phyloP scores from a whole-genome alignment of 495 filamentous ascomycete species.

The Lophiotrema nucula region DNA sequence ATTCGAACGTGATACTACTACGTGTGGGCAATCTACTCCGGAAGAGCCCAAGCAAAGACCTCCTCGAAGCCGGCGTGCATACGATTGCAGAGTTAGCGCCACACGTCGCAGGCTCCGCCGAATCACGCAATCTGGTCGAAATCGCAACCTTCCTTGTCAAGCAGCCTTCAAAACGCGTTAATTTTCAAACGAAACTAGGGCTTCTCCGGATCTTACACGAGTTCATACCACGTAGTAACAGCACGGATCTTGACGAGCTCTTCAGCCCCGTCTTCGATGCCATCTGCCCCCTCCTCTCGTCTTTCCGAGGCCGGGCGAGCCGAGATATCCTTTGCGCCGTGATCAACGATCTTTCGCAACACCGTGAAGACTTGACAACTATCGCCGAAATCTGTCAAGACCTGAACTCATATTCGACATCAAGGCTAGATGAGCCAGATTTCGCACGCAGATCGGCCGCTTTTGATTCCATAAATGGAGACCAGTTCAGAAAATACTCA shows the following conservation, averaged over 20 bases:
- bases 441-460: slow-evolving; percentile 77
- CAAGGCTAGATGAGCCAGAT: slow-evolving; percentile 76
- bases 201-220: slow-evolving; percentile 71
- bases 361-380: slow-evolving; percentile 58
- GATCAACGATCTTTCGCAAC: slow-evolving; percentile 63
- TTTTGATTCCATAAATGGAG: slow-evolving; percentile 69
- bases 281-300: slow-evolving; percentile 74
- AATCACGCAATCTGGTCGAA: slow-evolving; percentile 69
- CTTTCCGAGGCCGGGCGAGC: slow-evolving; percentile 76
- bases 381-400: slow-evolving; percentile 71
- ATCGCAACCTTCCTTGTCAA: slow-evolving; percentile 77
- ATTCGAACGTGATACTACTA: slow-evolving; percentile 26
- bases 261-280: slow-evolving; percentile 60
- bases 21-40: slow-evolving; percentile 63
- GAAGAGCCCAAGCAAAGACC: slow-evolving; percentile 62
- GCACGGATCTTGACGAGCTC: slow-evolving; percentile 56
- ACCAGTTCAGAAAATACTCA: slow-evolving; percentile 52
- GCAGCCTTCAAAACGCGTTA: slow-evolving; percentile 78
- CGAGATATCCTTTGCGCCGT: slow-evolving; percentile 70
- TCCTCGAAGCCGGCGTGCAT: slow-evolving; percentile 73
- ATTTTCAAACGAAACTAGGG: slow-evolving; percentile 76
- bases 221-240: slow-evolving; percentile 64
- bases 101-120: slow-evolving; percentile 65
- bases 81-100: slow-evolving; percentile 72
- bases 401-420: slow-evolving; percentile 71